A percentile compares a stretch with the other conserved stretches of the same genome.
These are phyloP conservation scores for Xylaria sp. DNA, from an alignment of 2,329 filamentous ascomycete genomes.

Conservation along the genomic window DNA sequence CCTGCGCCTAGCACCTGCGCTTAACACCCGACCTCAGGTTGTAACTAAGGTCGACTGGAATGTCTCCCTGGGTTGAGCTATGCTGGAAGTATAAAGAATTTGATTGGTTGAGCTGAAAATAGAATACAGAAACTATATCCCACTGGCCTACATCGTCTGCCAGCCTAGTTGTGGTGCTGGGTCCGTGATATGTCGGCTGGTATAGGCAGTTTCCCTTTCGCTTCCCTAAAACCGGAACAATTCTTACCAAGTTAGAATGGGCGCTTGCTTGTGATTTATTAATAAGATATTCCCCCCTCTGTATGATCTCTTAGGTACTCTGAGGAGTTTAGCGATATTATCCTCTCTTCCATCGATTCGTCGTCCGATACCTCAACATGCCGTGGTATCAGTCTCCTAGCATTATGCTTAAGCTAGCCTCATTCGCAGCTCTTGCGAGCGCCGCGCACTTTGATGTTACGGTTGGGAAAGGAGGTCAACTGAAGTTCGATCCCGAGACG, in stretches of 20 bases:
- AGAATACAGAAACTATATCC: slow-evolving; percentile 8
- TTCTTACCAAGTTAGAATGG: not conserved
- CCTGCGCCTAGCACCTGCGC: slow-evolving; percentile 6
- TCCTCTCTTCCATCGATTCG: not conserved
- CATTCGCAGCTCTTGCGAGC: slow-evolving; percentile 29
- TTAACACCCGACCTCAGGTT: slow-evolving; percentile 3
- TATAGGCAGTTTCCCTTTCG: not conserved
- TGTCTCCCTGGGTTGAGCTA: not conserved
- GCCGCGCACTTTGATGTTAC: slow-evolving; percentile 40
- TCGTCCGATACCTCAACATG: slow-evolving; percentile 15
- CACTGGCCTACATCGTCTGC: slow-evolving; percentile 16
- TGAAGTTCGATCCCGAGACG: slow-evolving; percentile 43
- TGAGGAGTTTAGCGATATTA: not conserved
- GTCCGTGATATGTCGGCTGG: not conserved
- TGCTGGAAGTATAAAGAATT: not conserved
- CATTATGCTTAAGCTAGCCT: slow-evolving; percentile 32
- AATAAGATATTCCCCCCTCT: not conserved
- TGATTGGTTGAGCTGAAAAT: slow-evolving; percentile 4
- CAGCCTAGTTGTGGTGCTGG: not conserved
- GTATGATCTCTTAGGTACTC: not conserved
- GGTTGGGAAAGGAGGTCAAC: slow-evolving; percentile 41
- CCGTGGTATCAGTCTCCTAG: slow-evolving; percentile 25
- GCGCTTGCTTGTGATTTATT: slow-evolving; percentile 5
- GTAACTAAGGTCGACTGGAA: not conserved
- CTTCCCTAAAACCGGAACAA: slow-evolving; percentile 1